Evolutionary conservation across 495 filamentous ascomycete genomes (phyloP), one percentile per base, ranked within the genome.

Genomic region (Symbiotaphrina buchneri): DNA sequence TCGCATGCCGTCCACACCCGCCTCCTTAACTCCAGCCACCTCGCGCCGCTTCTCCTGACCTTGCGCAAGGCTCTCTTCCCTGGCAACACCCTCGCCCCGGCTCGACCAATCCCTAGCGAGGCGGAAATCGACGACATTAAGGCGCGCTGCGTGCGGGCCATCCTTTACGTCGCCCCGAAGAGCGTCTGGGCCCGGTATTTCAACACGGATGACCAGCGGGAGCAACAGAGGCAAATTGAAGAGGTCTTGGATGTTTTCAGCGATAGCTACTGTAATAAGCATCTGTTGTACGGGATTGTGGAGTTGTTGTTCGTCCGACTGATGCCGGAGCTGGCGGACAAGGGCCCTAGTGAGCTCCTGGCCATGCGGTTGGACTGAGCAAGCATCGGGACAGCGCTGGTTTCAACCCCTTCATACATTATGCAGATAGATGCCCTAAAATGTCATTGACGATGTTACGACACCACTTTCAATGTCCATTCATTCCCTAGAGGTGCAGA

Each of bases 211-310:
- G 39, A 33, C 34, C 35, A 37, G 27, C 16, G 16, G 23, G 35
- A 44, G 35, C 33, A 41, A n/a, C 36, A 42, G 18, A 38, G 32
- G 25, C 54, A 64, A 40, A 56, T 73, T 21, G 67, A 61, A 28
- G 46, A 56, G 29, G 47, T 75, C 16, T 59, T 94, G 13, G 73
- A 81, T 40, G 53, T 79, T 10, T 76, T 91, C 43, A 61, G 60
- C 2, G 79, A 91, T 47, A 61, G 60, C 7, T 94, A 91, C 51
- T 68, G 77, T 47, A 95, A 94, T 54, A 85, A 77, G 50, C 83
- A 95, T 48, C 51, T 97, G 6, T 48, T 84, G 26, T 90, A 85
- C 40, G 55, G 61, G 15, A 56, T 82, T 23, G 41, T 93, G 23
- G 87, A 95, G 49, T 52, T 79, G 32, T 36, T 91, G 0, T 54